Evolutionary conservation across 2,329 filamentous ascomycete species (phyloP).

Genomic region (Sporothrix sp.): DNA sequence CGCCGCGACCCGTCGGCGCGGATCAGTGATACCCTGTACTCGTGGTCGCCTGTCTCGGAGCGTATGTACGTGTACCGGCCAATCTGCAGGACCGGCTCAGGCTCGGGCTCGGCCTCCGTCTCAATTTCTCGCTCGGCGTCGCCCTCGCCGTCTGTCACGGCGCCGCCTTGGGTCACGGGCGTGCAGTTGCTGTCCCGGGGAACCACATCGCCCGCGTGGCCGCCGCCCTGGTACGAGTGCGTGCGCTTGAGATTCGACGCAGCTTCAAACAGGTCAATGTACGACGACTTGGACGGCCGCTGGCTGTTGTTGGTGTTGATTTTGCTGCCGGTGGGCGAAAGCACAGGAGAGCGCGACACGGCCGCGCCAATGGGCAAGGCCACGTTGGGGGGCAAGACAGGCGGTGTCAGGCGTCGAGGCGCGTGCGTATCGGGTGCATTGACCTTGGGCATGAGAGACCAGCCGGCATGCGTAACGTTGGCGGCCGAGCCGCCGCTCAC

Average conservation of each 20-base stretch:
- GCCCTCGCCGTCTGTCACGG: neutral
- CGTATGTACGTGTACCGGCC: constrained; percentile 21
- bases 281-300: constrained; percentile 9
- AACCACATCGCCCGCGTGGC: neutral
- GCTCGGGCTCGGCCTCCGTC: constrained; percentile 2
- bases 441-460: constrained; percentile 12
- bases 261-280: constrained; percentile 20
- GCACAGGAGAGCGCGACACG: no score
- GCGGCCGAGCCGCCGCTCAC: neutral
- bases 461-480: constrained; percentile 4
- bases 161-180: neutral
- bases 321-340: neutral
- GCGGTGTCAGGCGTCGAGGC: neutral
- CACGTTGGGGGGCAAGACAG: neutral
- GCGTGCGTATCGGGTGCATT: neutral
- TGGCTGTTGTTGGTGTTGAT: no score
- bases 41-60: constrained; percentile 17
- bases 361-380: no score
- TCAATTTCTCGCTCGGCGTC: neutral
- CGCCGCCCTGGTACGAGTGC: constrained; percentile 10
- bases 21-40: constrained; percentile 14
- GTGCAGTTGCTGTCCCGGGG: neutral
- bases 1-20: constrained; percentile 11
- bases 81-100: constrained; percentile 19
- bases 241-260: constrained; percentile 14